Base-by-base conservation (phyloP, 352 stramenopile species). In the Chrysophaeum taylorii region DNA sequence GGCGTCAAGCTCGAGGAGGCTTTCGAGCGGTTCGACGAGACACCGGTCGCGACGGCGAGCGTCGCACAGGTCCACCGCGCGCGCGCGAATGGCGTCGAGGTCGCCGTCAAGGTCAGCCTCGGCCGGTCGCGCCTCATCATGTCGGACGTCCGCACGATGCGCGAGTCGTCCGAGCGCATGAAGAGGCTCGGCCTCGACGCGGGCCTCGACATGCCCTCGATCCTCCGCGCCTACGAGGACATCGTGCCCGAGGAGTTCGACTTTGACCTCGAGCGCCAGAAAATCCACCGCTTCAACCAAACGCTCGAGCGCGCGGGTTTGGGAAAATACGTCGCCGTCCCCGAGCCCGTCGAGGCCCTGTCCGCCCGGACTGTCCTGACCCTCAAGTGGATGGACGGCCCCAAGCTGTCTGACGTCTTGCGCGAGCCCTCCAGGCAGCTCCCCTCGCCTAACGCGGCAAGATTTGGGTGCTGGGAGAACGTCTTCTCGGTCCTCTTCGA, bases 71-170 rank as follows among this genome's bases (percentile, higher is more conserved):
- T 81, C 5, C 74, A 81, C 69, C 64, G 73, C 37, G 76, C 76
- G 27, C 63, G 66, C 0, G 62, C 80, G 16, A 72, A 81, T 45
- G 71, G 76, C 33, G 48, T 66, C 39, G 61, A 43, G 1, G 76
- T 81, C 42, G 76, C 76, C 27, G 76, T 81, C 25, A 81, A 81
- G 73, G 74, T 81, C 52, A 25, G 52, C 27, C 52, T 63, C 52
- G 52, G 52, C 52, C 52, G 52, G 7, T 7, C 21, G 4, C 7
- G 4, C 2, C 7, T 15, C 2, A 23, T 63, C 33, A 9, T 16
- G 2, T 15, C 2, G 4, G 52, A 63, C 29, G 52, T 63, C 25
- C 9, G 25, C 52, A 25, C 52, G n/a, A 35, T 63, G 52, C 9
- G 21, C 7, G 27, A 25, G 12, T 33, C 36, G 29, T 7, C 7